Evolutionary conservation across 2,329 filamentous ascomycete species (phyloP), one percentile per base, ranked within the genome.

Genomic region (Metarhizium sp.): DNA sequence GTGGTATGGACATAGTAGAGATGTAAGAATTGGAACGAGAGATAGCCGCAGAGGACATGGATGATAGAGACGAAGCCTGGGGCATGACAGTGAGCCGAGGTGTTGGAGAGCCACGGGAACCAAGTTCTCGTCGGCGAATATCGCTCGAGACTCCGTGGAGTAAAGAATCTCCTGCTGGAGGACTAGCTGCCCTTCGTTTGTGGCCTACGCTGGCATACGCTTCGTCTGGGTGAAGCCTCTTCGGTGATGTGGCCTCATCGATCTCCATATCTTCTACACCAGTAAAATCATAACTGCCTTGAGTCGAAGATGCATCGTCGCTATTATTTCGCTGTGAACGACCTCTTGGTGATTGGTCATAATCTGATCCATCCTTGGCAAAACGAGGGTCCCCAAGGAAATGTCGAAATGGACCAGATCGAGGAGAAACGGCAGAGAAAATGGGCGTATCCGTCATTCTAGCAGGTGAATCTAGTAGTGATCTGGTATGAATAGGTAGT

Each of bases 141-240:
- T 74, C 61, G 40, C 29, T 51, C 13, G 20, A 43, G 14, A 80
- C 78, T 50, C 69, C 70, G 55, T 71, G 70, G n/a, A 73, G 60
- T 18, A 71, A 62, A 6, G 72, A 65, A 32, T 81, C 78, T 11
- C 78, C 78, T 2, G 71, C 69, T 0, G 74, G 76, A 1, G 80
- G 79, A 30, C 79, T 82, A 0, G 78, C 79, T 2, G 80, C 80
- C 43, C 80, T 73, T 50, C 80, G 75, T 67, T 84, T 84, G 57
- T 76, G 75, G 6, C 79, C 78, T 8, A 62, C 62, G 3, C 67
- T 63, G 2, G 73, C 66, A 46, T 76, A 66, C 7, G 65, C 58
- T 51, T 78, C 78, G 50, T 81, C 78, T 20, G 79, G 72, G 20
- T 76, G 74, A 8, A 80, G 71, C 66, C 69, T 75, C 73, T 64